Base-by-base conservation (phyloP, 2,329 filamentous ascomycete genomes). In the Cordyceps militaris region DNA sequence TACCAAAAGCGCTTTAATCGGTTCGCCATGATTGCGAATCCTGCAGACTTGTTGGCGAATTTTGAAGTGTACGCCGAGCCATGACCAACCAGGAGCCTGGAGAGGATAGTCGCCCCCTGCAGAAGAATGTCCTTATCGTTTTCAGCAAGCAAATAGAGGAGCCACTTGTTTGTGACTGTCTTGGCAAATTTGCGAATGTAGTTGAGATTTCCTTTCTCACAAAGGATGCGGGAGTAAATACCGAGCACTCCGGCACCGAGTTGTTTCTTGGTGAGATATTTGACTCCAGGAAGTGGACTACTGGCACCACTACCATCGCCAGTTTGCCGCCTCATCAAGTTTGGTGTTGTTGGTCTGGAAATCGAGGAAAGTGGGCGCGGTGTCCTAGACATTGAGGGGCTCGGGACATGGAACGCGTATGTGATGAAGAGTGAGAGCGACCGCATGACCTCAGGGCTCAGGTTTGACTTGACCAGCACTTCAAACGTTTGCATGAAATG, bases 131-230 rank as follows among this genome's bases (percentile, higher is more conserved):
- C 87, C 6, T 89, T 80, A 59, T 97, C 89, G 61, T 89, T 84
- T 68, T 97, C 92, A 8, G 90, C 90, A 52, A 97, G 79, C 14
- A 99, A 81, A 70, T 97, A 96, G 14, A 99, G 76, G 14, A 96
- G 81, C 92, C 92, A 97, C 87, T 96, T 96, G 65, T 96, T 96
- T 23, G 93, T 97, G 9, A 99, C 93, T 1, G 93, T 95, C 67
- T 88, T 89, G 5, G 91, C 90, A 76, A 99, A 97, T 65, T 91
- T 94, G 67, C 86, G 84, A 57, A 96, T 88, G 61, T 87, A 85
- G 14, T 76, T 76, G 10, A 80, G 74, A 62, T 86, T 90, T 23
- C 80, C 80, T 64, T 84, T 83, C 61, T 89, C 85, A 66, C 91
- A 96, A 10, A 97, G 76, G 11, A 96, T 78, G 26, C 85, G 80